Evolutionary conservation across 768 basidiomycete genomes (phyloP).

Genomic region (Podaxis rugospora): DNA sequence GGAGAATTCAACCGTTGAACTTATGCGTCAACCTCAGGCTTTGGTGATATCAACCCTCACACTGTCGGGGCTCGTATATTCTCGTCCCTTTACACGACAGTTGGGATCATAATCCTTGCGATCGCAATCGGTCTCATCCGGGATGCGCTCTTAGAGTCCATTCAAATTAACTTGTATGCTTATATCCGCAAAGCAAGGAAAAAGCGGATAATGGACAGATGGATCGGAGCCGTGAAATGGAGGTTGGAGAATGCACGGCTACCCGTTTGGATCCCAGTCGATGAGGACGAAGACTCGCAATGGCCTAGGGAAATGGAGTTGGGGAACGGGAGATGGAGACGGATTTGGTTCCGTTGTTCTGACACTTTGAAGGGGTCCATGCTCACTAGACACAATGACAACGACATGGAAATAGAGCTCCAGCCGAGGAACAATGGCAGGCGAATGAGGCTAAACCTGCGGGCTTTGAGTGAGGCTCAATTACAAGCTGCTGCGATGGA

Average conservation of each 20-base stretch:
- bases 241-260: conserved; percentile 46
- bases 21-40: conserved; percentile 37
- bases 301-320: neutral
- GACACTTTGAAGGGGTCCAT: neutral
- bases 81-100: conserved; percentile 48
- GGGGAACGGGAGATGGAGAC: neutral
- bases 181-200: conserved; percentile 49
- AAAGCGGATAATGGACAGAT: conserved; percentile 44
- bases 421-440: conserved; percentile 26
- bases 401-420: neutral
- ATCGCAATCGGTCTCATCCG: conserved; percentile 61
- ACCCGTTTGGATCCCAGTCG: conserved; percentile 46
- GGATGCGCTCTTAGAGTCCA: conserved; percentile 69
- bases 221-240: conserved; percentile 61
- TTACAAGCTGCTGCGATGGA: conserved; percentile 63
- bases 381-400: neutral
- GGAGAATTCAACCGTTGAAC: neutral
- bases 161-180: conserved; percentile 59
- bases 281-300: neutral
- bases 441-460: conserved; percentile 60
- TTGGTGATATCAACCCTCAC: conserved; percentile 68
- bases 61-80: conserved; percentile 53
- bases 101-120: conserved; percentile 62
- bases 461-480: conserved; percentile 49
- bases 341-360: neutral